phyloP scores from a whole-genome alignment of 164 flowering plant genomes.

The Warburgia ugandensis region DNA sequence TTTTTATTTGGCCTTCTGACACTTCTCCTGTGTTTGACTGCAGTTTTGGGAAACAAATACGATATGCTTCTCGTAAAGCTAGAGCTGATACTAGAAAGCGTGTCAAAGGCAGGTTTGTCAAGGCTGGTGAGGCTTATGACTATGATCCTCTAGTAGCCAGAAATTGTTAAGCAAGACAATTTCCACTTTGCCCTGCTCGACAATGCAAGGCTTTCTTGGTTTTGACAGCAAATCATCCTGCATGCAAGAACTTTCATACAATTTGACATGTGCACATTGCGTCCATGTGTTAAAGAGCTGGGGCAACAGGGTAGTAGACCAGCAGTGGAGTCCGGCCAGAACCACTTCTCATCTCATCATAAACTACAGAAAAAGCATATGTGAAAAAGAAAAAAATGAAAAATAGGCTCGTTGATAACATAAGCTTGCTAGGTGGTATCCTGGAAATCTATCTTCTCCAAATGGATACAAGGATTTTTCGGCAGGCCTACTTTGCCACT shows the following conservation, averaged over 20 bases:
- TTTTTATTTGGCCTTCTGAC: not conserved
- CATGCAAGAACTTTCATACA: not conserved
- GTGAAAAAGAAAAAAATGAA: too few species aligned
- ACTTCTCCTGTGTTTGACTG: not conserved
- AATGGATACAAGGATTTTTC: too few species aligned
- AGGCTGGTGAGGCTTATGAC: conserved; percentile 57
- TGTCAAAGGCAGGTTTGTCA: conserved; percentile 59
- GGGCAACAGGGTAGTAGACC: not conserved
- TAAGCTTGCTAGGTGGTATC: too few species aligned
- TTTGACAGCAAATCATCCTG: not conserved
- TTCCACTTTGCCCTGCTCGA: not conserved
- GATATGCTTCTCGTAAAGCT: conserved; percentile 62
- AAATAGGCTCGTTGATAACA: too few species aligned
- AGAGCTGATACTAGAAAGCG: conserved; percentile 61
- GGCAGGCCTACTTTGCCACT: too few species aligned
- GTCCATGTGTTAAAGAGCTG: not conserved
- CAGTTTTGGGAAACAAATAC: conserved; percentile 53
- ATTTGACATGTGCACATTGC: not conserved
- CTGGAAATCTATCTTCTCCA: too few species aligned
- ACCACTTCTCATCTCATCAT: too few species aligned
- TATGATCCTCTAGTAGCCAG: conserved; percentile 33
- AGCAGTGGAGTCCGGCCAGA: not conserved
- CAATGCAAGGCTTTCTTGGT: not conserved
- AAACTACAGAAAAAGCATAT: too few species aligned
- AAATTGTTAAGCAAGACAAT: conserved; percentile 5